Conservation (phyloP, 257 asterid species). For the Phtheirospermum japonicum region DNA sequence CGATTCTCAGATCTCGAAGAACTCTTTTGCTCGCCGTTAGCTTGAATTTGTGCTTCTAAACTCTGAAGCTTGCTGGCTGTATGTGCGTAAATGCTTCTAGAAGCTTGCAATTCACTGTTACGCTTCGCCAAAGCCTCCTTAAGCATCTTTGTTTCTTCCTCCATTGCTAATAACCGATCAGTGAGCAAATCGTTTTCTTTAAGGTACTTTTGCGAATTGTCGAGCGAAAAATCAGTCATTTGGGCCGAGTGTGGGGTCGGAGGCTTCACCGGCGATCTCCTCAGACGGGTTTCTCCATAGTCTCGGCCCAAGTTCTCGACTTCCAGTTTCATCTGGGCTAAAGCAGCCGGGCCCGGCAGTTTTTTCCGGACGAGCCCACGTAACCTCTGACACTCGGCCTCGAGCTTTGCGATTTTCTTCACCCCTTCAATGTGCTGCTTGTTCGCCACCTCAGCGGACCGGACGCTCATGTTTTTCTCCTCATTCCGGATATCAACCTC, state of each 20-base stretch:
- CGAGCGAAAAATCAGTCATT: constrained; percentile 61
- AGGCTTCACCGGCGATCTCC: constrained; percentile 80
- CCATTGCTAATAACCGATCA: constrained; percentile 75
- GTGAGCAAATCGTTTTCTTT: constrained; percentile 77
- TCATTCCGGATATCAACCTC: constrained; percentile 92
- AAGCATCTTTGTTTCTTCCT: constrained; percentile 92
- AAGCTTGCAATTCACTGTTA: constrained; percentile 77
- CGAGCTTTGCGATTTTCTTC: constrained; percentile 88
- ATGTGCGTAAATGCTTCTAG: constrained; percentile 71
- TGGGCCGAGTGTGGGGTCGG: constrained; percentile 55
- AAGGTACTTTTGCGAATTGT: constrained; percentile 54
- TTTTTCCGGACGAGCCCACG: constrained; percentile 93
- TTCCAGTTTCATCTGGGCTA: constrained; percentile 98
- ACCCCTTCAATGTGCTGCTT: constrained; percentile 92
- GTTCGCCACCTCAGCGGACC: constrained; percentile 94
- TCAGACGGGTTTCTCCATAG: constrained; percentile 67
- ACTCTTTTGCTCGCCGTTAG: constrained; percentile 53
- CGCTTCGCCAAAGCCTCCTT: constrained; percentile 93
- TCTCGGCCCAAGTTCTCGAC: constrained; percentile 83
- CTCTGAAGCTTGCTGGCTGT: constrained; percentile 74
- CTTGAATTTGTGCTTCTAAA: constrained; percentile 67
- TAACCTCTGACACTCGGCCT: constrained; percentile 94
- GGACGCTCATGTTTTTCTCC: constrained; percentile 86
- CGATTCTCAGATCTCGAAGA: constrained; percentile 37
- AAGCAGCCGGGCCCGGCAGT: constrained; percentile 95